Conservation (phyloP, 306 rosid genomes). For the Datisca glomerata region DNA sequence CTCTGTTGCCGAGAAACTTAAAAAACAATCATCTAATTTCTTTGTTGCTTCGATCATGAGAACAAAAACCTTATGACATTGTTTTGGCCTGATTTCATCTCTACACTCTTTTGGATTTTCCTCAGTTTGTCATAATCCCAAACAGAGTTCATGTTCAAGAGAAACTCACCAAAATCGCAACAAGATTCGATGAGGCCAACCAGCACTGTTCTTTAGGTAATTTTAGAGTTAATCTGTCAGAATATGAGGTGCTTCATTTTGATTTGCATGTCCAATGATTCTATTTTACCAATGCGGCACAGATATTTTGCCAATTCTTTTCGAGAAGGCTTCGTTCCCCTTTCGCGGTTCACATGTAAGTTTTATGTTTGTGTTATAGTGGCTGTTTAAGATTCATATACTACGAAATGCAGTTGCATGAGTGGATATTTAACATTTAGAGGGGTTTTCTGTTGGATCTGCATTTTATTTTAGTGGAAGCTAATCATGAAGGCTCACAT, state of each 20-base stretch:
- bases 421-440: no score
- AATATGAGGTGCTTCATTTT: no score
- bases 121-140: background rate
- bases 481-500: no score
- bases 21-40: no score
- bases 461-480: no score
- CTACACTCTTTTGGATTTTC: background rate
- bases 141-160: constrained; percentile 7
- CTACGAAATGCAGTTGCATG: no score
- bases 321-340: constrained; percentile 42
- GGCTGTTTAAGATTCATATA: background rate
- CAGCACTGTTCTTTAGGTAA: constrained; percentile 50
- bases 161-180: background rate
- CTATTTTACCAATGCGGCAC: constrained; percentile 5
- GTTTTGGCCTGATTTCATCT: background rate
- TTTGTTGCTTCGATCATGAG: background rate
- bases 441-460: no score
- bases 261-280: background rate
- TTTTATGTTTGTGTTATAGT: constrained; percentile 9
- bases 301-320: constrained; percentile 46
- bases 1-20: no score
- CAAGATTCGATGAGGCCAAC: constrained; percentile 24
- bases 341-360: constrained; percentile 38
- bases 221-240: no score
- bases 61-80: background rate